phyloP scores from a whole-genome alignment of 345 rosid species.

The Salix caprea region DNA sequence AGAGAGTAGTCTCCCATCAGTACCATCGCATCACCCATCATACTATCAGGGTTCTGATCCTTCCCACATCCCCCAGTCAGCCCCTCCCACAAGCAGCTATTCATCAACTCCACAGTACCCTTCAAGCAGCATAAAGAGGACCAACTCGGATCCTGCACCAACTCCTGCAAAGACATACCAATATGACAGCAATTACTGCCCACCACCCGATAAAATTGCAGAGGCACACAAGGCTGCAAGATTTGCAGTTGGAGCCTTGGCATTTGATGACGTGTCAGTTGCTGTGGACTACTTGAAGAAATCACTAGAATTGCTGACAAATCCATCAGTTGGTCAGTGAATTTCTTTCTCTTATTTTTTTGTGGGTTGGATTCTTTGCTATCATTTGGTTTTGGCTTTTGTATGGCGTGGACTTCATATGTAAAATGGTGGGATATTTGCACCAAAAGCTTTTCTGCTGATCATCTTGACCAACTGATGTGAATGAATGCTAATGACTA shows the following conservation, averaged over 20 bases:
- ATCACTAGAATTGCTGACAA: slow-evolving; percentile 81
- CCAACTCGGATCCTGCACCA: slow-evolving; percentile 38
- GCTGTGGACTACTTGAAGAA: slow-evolving; percentile 78
- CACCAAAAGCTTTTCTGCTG: background rate
- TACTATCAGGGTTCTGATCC: slow-evolving; percentile 69
- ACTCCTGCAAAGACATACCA: slow-evolving; percentile 43
- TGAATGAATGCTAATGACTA: slow-evolving; percentile 10
- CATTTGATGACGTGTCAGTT: slow-evolving; percentile 82
- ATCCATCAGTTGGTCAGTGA: slow-evolving; percentile 51
- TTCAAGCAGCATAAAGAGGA: slow-evolving; percentile 46
- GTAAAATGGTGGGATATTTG: slow-evolving; percentile 26
- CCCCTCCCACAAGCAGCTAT: slow-evolving; percentile 53
- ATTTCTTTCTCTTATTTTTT: background rate
- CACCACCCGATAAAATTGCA: slow-evolving; percentile 77
- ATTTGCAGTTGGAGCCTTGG: slow-evolving; percentile 95
- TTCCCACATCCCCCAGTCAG: slow-evolving; percentile 48
- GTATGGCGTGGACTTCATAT: slow-evolving; percentile 11
- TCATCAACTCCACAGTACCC: slow-evolving; percentile 46
- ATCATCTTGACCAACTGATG: background rate
- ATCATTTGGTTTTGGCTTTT: background rate
- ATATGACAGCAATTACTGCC: slow-evolving; percentile 78
- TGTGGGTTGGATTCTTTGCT: background rate
- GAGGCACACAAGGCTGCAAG: slow-evolving; percentile 98
- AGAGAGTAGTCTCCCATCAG: slow-evolving; percentile 75
- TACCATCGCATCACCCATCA: slow-evolving; percentile 52